Base-by-base conservation (phyloP, 192 early-diverging fungal species). In the Kappamyces sp. region DNA sequence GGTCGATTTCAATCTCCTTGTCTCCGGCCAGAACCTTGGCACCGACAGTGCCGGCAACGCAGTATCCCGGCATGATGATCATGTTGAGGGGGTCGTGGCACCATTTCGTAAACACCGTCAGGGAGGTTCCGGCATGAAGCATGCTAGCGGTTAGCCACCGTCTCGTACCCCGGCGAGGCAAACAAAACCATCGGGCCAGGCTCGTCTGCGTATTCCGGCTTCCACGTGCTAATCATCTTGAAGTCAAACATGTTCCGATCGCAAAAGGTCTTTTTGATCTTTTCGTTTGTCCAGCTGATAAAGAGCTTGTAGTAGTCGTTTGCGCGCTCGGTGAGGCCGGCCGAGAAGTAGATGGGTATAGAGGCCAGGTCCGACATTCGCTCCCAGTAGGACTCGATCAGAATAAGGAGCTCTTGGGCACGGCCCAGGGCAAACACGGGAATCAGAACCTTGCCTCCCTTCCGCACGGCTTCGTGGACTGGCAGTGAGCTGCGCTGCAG, bases 231-330 rank as follows among this genome's bases (percentile, higher is more conserved):
- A 54, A 99, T 93, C 59, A 91, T 82, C 62, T 91, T 89, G 69
- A 96, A 99, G 62, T 96, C 94, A 74, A 99, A 99, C 84, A 90
- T 88, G 62, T 97, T 99, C 60, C 71, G 70, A 5, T 94, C 83
- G 3, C 90, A 89, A 82, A 96, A 95, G 2, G 87, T 88, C 30
- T 78, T 76, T 67, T 93, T 94, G 67, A 99, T 89, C 65, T 95
- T 95, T 74, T 97, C 89, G 70, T 96, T 96, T 15, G 94, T 97
- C 96, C 96, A 99, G 60, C 86, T 87, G 63, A 99, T 93, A 63
- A 93, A 99, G 14, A 95, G 74, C 70, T 93, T 94, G 79, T 97
- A 99, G 70, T 90, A 96, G 34, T 93, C 84, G 68, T 91, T 97
- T 2, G 96, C 94, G 57, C 85, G 82, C 51, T 90, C 90, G 0